Conservation (phyloP, 2,329 filamentous ascomycete species). For the Tolypocladium tropicale region DNA sequence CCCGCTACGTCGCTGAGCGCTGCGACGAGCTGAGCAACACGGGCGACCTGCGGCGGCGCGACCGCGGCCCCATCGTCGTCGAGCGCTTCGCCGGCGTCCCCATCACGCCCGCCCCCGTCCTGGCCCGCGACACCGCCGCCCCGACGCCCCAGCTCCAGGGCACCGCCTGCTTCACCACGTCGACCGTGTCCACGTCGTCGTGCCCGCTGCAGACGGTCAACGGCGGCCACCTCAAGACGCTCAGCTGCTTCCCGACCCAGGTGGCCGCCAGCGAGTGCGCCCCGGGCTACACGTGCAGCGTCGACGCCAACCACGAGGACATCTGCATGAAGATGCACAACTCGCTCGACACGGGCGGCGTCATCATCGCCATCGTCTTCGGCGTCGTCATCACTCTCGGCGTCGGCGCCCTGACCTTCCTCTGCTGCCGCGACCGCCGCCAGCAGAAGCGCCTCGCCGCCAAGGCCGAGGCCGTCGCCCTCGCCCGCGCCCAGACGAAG, state of each 20-base stretch:
- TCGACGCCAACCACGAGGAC: conserved; percentile 22
- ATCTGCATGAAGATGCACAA: conserved; percentile 31
- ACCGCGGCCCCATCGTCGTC: conserved; percentile 7
- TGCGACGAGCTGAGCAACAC: conserved; percentile 18
- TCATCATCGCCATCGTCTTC: conserved; percentile 39
- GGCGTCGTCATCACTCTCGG: conserved; percentile 26
- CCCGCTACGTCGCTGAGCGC: conserved; percentile 16
- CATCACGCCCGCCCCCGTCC: neutral
- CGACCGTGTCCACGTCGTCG: conserved; percentile 20
- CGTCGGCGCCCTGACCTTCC: conserved; percentile 32
- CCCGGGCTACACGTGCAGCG: conserved; percentile 32
- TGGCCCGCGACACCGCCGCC: conserved; percentile 1
- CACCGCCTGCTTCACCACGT: conserved; percentile 26
- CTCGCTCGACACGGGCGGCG: conserved; percentile 29
- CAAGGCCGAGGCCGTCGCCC: conserved; percentile 38
- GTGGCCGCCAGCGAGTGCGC: conserved; percentile 28
- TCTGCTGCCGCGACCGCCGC: conserved; percentile 40
- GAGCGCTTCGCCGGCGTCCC: neutral
- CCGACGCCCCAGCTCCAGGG: conserved; percentile 10
- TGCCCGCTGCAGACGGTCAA: conserved; percentile 30
- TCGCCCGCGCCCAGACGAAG: conserved; percentile 36
- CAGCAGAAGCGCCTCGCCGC: conserved; percentile 31
- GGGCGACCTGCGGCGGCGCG: conserved; percentile 19
- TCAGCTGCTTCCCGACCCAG: conserved; percentile 28
- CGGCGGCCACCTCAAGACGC: conserved; percentile 20